Evolutionary conservation across 805 yeast genomes (phyloP).

Genomic region (Cephaloascus fragrans): DNA sequence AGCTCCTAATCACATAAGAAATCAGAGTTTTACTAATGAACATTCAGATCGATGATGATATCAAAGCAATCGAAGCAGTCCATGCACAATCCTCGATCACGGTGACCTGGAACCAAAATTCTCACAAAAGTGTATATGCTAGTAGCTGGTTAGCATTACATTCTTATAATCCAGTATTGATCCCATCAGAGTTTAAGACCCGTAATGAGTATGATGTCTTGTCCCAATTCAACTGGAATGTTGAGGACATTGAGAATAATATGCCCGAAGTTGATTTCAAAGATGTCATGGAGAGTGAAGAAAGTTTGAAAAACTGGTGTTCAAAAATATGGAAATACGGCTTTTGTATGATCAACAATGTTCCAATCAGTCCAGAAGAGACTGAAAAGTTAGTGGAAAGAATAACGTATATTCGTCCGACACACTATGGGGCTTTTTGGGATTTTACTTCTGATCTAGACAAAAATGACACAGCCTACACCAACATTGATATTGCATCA

Average conservation of each 20-base stretch:
- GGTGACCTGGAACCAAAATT: conserved; percentile 27
- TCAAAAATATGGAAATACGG: conserved; percentile 46
- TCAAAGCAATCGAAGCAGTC: conserved; percentile 7
- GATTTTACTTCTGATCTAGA: conserved; percentile 63
- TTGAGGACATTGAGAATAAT: conserved; percentile 21
- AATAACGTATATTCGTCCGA: conserved; percentile 51
- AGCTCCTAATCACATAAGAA: conserved; percentile 4
- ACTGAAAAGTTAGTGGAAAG: conserved; percentile 49
- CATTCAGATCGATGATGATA: conserved; percentile 9
- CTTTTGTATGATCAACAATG: conserved; percentile 50
- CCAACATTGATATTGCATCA: conserved; percentile 50
- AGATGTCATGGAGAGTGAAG: conserved; percentile 32
- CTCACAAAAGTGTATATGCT: conserved; percentile 27
- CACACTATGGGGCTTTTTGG: conserved; percentile 79
- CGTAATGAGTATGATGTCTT: conserved; percentile 18
- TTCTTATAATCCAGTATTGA: conserved; percentile 41
- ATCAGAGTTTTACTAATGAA: not conserved
- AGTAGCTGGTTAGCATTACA: conserved; percentile 36
- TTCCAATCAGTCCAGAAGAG: conserved; percentile 49
- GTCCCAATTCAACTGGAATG: conserved; percentile 32
- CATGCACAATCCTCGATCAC: conserved; percentile 6
- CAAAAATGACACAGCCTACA: conserved; percentile 64
- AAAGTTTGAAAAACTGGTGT: conserved; percentile 46
- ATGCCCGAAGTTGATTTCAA: conserved; percentile 41
- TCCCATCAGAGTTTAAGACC: conserved; percentile 17